Evolutionary conservation across 164 flowering plant species (phyloP).

Genomic region (Tetrastigma voinierianum): DNA sequence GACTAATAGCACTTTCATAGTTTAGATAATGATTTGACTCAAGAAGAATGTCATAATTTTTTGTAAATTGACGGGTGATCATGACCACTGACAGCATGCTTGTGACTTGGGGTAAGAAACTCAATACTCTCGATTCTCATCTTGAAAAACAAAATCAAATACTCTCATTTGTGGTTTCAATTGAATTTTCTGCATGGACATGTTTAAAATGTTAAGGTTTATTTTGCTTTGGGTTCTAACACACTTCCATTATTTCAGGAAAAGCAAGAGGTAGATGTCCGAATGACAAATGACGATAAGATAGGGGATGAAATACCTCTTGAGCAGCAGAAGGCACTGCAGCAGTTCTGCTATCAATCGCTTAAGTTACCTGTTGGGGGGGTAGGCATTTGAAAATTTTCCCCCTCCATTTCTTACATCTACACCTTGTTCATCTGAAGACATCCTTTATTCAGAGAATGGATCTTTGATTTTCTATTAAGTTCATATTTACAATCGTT

Average conservation of each 20-base stretch:
- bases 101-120: neutral
- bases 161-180: neutral
- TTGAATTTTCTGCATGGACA: neutral
- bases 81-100: neutral
- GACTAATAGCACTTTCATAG: no score
- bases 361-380: slow-evolving; percentile 60
- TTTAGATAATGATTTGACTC: neutral
- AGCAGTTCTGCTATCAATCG: slow-evolving; percentile 61
- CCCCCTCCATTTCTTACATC: neutral
- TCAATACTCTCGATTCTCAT: no score
- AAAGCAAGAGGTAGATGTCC: slow-evolving; percentile 35
- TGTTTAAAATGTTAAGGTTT: slow-evolving; percentile 1
- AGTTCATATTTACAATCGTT: no score
- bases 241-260: slow-evolving; percentile 41
- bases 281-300: slow-evolving; percentile 90
- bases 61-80: neutral
- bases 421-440: neutral
- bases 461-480: no score
- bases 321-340: slow-evolving; percentile 63
- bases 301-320: slow-evolving; percentile 85
- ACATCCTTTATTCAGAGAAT: no score
- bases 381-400: slow-evolving; percentile 32
- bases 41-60: neutral
- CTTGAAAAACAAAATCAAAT: no score
- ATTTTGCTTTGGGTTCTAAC: neutral